Conservation (phyloP, 2,329 filamentous ascomycete genomes). For the Aspergillus ruber region DNA sequence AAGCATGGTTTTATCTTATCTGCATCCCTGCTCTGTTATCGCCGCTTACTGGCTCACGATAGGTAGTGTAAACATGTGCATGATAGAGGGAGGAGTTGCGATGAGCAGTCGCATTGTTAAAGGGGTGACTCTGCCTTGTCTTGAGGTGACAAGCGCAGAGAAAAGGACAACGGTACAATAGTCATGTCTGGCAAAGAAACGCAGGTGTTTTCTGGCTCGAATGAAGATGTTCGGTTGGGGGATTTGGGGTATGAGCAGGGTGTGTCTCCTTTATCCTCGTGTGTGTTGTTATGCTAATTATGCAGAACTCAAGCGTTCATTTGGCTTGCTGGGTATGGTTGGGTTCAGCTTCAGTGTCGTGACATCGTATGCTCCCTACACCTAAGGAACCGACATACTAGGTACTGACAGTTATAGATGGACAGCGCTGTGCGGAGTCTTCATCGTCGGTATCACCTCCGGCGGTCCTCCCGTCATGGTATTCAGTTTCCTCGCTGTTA, state of each 20-base stretch:
- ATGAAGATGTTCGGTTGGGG: conserved; percentile 32
- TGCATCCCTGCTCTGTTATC: not conserved
- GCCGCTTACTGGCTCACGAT: not conserved
- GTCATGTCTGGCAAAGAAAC: not conserved
- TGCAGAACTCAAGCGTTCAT: conserved; percentile 51
- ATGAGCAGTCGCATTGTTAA: not conserved
- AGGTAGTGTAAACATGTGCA: not conserved
- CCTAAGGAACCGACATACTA: not conserved
- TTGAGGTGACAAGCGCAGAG: no score
- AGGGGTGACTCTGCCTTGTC: not conserved
- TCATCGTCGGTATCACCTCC: conserved; percentile 51
- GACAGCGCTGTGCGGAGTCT: conserved; percentile 51
- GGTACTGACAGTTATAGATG: conserved; percentile 30
- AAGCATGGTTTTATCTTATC: not conserved
- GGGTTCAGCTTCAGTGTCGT: conserved; percentile 56
- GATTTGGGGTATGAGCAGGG: conserved; percentile 36
- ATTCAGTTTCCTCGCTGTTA: conserved; percentile 51
- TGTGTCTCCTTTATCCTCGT: conserved; percentile 4
- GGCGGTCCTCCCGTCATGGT: conserved; percentile 56
- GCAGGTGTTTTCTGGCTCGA: conserved; percentile 3
- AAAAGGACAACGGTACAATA: no score
- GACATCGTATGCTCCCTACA: conserved; percentile 37
- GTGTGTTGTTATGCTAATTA: not conserved
- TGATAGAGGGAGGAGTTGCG: not conserved
- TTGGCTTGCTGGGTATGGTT: conserved; percentile 52